Evolutionary conservation across 805 yeast species (phyloP), one percentile per base, ranked within the genome.

Genomic region (Isabelozyma rhagii): DNA sequence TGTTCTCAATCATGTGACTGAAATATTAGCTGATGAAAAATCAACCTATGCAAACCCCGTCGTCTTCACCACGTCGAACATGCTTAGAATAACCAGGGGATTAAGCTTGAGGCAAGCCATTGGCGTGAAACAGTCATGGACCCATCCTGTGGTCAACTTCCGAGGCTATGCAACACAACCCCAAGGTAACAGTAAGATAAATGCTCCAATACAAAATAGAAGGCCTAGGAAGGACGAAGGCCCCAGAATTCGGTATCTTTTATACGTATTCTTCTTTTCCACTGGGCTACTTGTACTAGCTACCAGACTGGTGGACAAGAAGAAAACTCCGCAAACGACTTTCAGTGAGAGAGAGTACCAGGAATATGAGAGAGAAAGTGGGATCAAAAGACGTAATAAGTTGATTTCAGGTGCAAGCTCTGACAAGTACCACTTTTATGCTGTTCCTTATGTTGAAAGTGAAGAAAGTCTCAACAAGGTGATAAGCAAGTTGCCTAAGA

Each of bases 261-360:
- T 69, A 46, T 69, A 66, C 54, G 59, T 70, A 59, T 65, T 72
- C 46, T 43, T 62, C 8, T 57, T 68, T 14, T 70, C 77, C 1
- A 58, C 65, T 14, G 72, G 61, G 9, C 54, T 61, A 2, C 61
- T 74, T 47, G 67, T 58, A 49, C 58, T 67, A 39, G 72, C 65
- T 9, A 63, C 72, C 2, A 48, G 54, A 11, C 60, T 53, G 39
- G 66, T 70, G 9, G 67, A 64, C 46, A 68, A 67, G 45, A 70
- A 63, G 50, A 52, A 54, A 21, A 59, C 53, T 6, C 67, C 68
- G 4, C 62, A 69, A 40, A 78, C 64, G 39, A 63, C 78, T 6
- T 80, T 72, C 52, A 68, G 75, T 13, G 82, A 79, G 49, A 68
- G 73, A 40, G 85, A 81, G 53, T 78, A 80, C 54, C 62, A 57